Percentiles rank a stretch among this genome's conserved stretches.
phyloP scores from a whole-genome alignment of 116 monocot genomes.

The Zostera marina region DNA sequence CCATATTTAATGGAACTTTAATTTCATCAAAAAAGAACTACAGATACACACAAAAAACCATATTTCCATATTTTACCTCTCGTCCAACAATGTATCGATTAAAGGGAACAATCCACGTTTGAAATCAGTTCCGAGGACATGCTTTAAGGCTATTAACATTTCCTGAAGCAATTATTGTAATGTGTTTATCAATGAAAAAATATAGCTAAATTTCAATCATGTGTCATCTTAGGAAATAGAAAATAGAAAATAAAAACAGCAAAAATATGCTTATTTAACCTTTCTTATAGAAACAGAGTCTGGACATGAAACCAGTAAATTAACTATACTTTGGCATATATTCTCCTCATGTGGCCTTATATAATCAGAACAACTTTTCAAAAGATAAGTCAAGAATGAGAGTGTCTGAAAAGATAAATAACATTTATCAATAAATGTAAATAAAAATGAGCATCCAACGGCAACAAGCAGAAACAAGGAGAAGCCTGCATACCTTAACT shows the following conservation, averaged over 20 bases:
- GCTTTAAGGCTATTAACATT: constrained; percentile 83
- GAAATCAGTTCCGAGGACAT: constrained; percentile 88
- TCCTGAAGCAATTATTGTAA: constrained; percentile 28
- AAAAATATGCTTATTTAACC: constrained; percentile 17
- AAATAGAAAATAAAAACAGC: not conserved
- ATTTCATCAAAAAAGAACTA: too few species aligned
- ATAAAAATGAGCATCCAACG: not conserved
- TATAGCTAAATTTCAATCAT: not conserved
- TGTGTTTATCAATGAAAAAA: not conserved
- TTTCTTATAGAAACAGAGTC: constrained; percentile 90
- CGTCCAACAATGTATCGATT: constrained; percentile 93
- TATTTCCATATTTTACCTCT: constrained; percentile 41
- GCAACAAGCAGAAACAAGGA: too few species aligned
- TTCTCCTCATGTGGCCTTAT: constrained; percentile 89
- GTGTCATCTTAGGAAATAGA: not conserved
- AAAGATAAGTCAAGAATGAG: constrained; percentile 84
- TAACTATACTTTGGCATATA: constrained; percentile 97
- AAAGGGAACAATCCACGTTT: constrained; percentile 85
- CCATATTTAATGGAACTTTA: too few species aligned
- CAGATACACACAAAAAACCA: too few species aligned
- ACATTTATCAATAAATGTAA: not conserved
- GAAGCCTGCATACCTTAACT: constrained; percentile 56
- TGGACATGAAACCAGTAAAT: constrained; percentile 93
- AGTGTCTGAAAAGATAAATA: constrained; percentile 43
- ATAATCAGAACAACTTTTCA: constrained; percentile 78